Evolutionary conservation across 768 basidiomycete genomes (phyloP), one percentile per base, ranked within the genome.

Genomic region (Auriculariales sp.): DNA sequence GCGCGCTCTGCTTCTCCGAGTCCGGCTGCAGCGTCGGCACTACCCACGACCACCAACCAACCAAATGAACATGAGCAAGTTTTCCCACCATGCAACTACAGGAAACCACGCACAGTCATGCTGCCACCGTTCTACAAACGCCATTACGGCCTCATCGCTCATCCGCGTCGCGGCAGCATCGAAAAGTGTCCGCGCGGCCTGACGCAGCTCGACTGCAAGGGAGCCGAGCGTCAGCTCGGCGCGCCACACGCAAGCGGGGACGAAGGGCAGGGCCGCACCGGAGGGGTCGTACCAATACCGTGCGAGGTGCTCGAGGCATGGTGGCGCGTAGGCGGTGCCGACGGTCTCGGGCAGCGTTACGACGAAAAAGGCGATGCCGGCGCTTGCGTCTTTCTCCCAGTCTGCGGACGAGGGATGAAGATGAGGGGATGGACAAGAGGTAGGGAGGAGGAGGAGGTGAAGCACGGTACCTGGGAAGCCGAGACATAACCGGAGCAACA

Each of bases 291-390:
- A 77, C 81, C 91, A 94, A 56, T 73, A 74, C 15, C 66, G 68
- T 6, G 83, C 87, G 36, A 95, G 70, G 56, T 75, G 80, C 2
- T 78, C 71, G 4, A 95, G 68, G 53, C 79, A 81, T 0, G 93
- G 85, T 4, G 76, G 61, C 48, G 77, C 70, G 57, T 80, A 93
- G 2, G 62, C 59, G 0, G 67, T 57, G 1, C 87, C 87, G 11
- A 88, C 72, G 6, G 66, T 66, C 15, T 74, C 67, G 1, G 75
- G 71, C 27, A 97, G 67, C 2, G 85, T 81, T 0, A 81, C 74
- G 0, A 82, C 73, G 62, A 91, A 95, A 61, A 87, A 94, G 0
- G 82, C 73, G 53, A 85, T 81, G 19, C 88, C 77, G 1, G 82
- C 79, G 53, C 76, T 81, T 14, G 82, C 81, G 27, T 71, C 71